Base-by-base conservation (phyloP, 2,329 filamentous ascomycete species). In the Penicillium brasilianum region DNA sequence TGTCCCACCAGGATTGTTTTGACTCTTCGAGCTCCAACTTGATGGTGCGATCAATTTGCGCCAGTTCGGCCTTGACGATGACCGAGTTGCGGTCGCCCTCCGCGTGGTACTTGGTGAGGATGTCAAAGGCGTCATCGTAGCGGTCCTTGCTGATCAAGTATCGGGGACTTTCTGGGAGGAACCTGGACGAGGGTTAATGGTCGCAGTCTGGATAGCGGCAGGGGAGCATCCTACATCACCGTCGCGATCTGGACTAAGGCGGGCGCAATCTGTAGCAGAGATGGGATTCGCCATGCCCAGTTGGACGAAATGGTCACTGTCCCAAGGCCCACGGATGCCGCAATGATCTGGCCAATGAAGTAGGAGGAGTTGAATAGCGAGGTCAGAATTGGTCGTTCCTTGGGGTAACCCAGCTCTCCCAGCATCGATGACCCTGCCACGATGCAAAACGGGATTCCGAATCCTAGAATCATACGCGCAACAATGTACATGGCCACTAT, bases 371-470 rank as follows among this genome's bases (percentile, higher is more conserved):
- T 88, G 78, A 88, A 88, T 1, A 87, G 75, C 7, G 84, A 86
- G 0, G 85, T 88, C 56, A 88, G 66, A n/a, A 84, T 77, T 0
- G 85, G 79, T 62, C 86, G 83, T 72, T 88, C 85, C 69, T 86
- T 87, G 2, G 86, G 86, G 68, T 88, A 83, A 1, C 81, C 85
- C 28, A 88, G 76, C 69, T 88, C 86, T 73, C 85, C 85, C 30
- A 88, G 84, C 53, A 88, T 74, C 36, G 83, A 80, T 1, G 85
- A 84, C 4, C 83, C 85, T 2, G 84, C 82, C 36, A 87, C 83
- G 62, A 87, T 87, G 61, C 82, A 83, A 65, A 85, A 86, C 0
- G 84, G 82, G 51, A 88, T 85, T n/a, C 86, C 86, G 25, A 84
- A 82, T 16, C 86, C 86, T n/a, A 88, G 81, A 28, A 88, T 76